These are phyloP conservation scores for Filosporella fistucella DNA, from an alignment of 495 filamentous ascomycete species.

Conservation along the genomic window DNA sequence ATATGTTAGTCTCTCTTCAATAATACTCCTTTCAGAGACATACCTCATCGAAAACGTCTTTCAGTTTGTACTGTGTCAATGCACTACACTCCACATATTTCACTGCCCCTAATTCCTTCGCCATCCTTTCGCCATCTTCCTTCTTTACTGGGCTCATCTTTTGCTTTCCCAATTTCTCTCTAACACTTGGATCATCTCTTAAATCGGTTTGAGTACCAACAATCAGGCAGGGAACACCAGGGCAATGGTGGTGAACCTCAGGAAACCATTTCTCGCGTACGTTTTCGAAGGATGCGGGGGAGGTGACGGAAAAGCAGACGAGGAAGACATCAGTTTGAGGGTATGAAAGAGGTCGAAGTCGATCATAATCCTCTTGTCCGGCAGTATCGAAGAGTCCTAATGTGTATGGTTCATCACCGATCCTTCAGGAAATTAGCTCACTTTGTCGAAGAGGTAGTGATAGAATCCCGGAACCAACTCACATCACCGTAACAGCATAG, in stretches of 20 bases:
- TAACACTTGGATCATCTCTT: conserved; percentile 80
- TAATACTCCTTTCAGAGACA: background rate
- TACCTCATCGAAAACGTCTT: conserved; percentile 99
- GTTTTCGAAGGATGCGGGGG: conserved; percentile 98
- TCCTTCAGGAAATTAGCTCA: conserved; percentile 54
- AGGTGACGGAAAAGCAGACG: conserved; percentile 97
- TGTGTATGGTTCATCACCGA: conserved; percentile 97
- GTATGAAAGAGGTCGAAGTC: conserved; percentile 92
- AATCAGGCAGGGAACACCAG: conserved; percentile 95
- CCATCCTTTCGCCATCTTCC: conserved; percentile 94
- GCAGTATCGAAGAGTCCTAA: conserved; percentile 97
- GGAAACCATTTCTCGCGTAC: conserved; percentile 99
- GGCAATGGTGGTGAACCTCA: conserved; percentile 97
- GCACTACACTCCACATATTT: conserved; percentile 99
- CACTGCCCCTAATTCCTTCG: conserved; percentile 90
- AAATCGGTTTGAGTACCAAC: conserved; percentile 98
- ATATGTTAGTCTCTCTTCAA: background rate
- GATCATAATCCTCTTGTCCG: conserved; percentile 99
- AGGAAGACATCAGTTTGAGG: conserved; percentile 99
- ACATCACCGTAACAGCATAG: conserved; percentile 80
- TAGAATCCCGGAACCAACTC: too few species aligned
- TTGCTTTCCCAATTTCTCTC: conserved; percentile 89
- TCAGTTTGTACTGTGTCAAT: conserved; percentile 95
- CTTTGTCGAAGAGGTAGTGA: background rate
- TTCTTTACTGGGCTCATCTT: conserved; percentile 89